Evolutionary conservation across 768 basidiomycete species (phyloP), one percentile per base, ranked within the genome.

Genomic region (Termitomyces bulborhizus): DNA sequence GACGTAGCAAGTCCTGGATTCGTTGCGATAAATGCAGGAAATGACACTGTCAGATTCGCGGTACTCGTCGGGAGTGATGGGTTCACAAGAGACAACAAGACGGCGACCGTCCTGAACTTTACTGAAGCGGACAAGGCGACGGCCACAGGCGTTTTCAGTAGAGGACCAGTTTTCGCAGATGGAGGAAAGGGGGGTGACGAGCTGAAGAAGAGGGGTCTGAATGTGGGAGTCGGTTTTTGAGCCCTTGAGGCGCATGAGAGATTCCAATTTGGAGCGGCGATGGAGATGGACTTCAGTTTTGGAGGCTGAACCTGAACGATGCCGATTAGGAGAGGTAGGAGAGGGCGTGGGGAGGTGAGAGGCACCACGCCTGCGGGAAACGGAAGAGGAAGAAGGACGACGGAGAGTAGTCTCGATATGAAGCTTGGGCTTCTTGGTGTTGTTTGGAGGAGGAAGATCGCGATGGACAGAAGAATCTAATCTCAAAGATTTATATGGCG

Each of bases 1-100:
- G 62, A 95, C 85, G 68, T 84, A 96, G 72, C 84, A 96, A 3
- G 82, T 73, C 62, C 87, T 84, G 1, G 73, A 75, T 54, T 90
- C 87, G 54, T 88, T 80, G 52, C 90, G 85, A 69, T 88, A 92
- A 65, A 98, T 98, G 76, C 96, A 98, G 0, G 94, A 97, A 62
- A 98, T 85, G 67, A 96, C 91, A 65, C 85, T 85, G 66, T 87
- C 85, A 29, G 82, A 76, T 37, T 86, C 80, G 54, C 76, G 71
- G 66, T 90, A 95, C 27, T 91, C 85, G 39, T 85, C 77, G 60
- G 88, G 88, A 1, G 73, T 65, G 66, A 97, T 84, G 16, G 84
- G 74, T 53, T 89, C 83, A 69, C 91, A 95, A 13, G 86, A 83
- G 31, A 93, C 80, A 60, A 85, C 85, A 57, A 98, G 81, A 21